These are phyloP conservation scores for Coelastrella sp. DNA, from an alignment of 139 green algal genomes.

Conservation along the genomic window DNA sequence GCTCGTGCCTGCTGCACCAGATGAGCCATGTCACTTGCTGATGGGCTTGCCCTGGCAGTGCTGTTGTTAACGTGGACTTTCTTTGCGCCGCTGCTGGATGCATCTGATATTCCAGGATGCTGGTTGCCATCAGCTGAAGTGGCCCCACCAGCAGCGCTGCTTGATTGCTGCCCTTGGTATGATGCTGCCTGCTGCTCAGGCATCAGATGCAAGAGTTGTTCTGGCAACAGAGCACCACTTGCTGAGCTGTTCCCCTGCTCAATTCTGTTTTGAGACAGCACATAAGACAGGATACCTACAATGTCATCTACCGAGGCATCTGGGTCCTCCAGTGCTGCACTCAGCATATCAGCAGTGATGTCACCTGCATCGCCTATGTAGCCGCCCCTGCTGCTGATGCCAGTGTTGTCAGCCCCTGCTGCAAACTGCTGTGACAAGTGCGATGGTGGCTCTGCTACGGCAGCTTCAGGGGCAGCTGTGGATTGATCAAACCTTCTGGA, in stretches of 20 bases:
- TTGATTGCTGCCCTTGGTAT: not conserved
- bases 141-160: not conserved
- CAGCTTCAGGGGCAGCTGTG: not conserved
- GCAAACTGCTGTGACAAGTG: not conserved
- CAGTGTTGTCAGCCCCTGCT: not conserved
- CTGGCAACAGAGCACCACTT: not conserved
- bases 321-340: slow-evolving; percentile 16
- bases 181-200: not conserved
- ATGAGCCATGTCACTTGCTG: no score
- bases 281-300: not conserved
- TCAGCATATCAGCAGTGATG: slow-evolving; percentile 28
- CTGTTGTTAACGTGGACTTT: not conserved
- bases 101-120: not conserved
- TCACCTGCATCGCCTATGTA: not conserved
- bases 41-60: not conserved
- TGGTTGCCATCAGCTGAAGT: not conserved
- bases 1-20: no score
- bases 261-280: not conserved
- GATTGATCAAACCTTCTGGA: not conserved
- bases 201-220: not conserved
- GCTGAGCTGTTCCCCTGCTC: not conserved
- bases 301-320: slow-evolving; percentile 27
- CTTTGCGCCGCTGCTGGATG: not conserved
- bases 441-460: not conserved
- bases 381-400: not conserved